A percentile compares a stretch with the other conserved stretches of the same genome.
These are phyloP conservation scores for Bocquillonia castaneifolia DNA, from an alignment of 441 rosid species.

Conservation along the genomic window DNA sequence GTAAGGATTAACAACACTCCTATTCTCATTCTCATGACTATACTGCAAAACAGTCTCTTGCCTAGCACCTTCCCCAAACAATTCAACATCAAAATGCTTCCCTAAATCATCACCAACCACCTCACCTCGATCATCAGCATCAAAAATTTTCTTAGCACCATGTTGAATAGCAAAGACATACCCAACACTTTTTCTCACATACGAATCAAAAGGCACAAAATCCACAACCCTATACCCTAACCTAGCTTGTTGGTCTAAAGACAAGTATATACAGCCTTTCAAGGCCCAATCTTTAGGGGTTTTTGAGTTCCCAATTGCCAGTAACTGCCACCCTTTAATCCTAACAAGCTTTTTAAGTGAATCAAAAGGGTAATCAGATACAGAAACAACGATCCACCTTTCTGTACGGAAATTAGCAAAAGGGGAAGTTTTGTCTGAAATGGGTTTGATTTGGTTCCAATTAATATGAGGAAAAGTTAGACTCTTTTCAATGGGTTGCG, in stretches of 20 bases:
- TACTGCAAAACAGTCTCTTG: slow-evolving; percentile 75
- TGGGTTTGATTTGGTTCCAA: slow-evolving; percentile 51
- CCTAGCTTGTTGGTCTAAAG: slow-evolving; percentile 69
- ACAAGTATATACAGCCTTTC: slow-evolving; percentile 73
- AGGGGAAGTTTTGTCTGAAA: slow-evolving; percentile 53
- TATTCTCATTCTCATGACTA: slow-evolving; percentile 64
- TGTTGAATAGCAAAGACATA: slow-evolving; percentile 93
- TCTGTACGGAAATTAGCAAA: slow-evolving; percentile 62
- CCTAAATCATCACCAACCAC: slow-evolving; percentile 75
- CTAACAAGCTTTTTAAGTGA: slow-evolving; percentile 49
- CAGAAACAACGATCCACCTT: slow-evolving; percentile 77
- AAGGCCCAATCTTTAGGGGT: slow-evolving; percentile 76
- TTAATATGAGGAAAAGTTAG: slow-evolving; percentile 51
- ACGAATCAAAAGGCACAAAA: slow-evolving; percentile 70
- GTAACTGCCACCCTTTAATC: slow-evolving; percentile 81
- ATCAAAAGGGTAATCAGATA: slow-evolving; percentile 61
- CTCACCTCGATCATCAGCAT: slow-evolving; percentile 82
- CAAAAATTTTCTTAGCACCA: slow-evolving; percentile 82
- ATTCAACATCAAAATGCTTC: slow-evolving; percentile 77
- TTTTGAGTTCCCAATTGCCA: slow-evolving; percentile 71
- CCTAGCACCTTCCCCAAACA: slow-evolving; percentile 69
- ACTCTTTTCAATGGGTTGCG: slow-evolving; percentile 45
- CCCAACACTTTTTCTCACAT: slow-evolving; percentile 74
- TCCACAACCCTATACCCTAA: slow-evolving; percentile 62
- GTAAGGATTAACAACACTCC: slow-evolving; percentile 77